These are phyloP conservation scores for Phytomonas sp. DNA, from an alignment of 208 protist genomes.

Conservation along the genomic window DNA sequence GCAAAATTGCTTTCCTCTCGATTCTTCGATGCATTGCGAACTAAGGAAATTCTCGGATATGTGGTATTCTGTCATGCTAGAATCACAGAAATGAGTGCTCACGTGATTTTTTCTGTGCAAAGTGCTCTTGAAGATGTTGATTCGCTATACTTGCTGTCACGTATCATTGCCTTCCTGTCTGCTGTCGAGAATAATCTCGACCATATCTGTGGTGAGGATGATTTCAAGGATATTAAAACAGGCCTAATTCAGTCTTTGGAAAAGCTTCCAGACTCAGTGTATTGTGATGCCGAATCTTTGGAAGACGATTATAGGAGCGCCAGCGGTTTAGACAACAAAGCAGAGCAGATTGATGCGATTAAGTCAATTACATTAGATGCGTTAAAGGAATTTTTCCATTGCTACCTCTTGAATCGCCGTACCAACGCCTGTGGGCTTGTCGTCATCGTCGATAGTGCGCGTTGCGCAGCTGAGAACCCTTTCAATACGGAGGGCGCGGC, in stretches of 20 bases:
- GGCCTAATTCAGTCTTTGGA: slow-evolving; percentile 31
- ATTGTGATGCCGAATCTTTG: slow-evolving; percentile 25
- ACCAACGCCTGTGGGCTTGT: slow-evolving; percentile 25
- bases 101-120: slow-evolving; percentile 50
- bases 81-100: slow-evolving; percentile 15
- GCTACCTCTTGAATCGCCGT: slow-evolving; percentile 31
- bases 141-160: slow-evolving; percentile 57
- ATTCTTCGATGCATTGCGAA: slow-evolving; percentile 76
- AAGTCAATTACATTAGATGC: slow-evolving; percentile 19
- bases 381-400: slow-evolving; percentile 29
- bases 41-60: slow-evolving; percentile 73
- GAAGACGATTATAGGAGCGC: slow-evolving; percentile 24
- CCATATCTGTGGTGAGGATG: slow-evolving; percentile 23
- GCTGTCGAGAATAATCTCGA: slow-evolving; percentile 35
- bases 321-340: slow-evolving; percentile 20
- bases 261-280: slow-evolving; percentile 42
- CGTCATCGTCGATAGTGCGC: slow-evolving; percentile 28
- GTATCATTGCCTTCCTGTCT: slow-evolving; percentile 56
- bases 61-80: slow-evolving; percentile 33
- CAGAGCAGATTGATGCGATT: slow-evolving; percentile 30
- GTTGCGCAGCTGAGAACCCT: too few species aligned
- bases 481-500: too few species aligned
- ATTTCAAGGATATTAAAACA: slow-evolving; percentile 27
- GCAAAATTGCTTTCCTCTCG: slow-evolving; percentile 35
- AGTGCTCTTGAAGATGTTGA: slow-evolving; percentile 45